These are phyloP conservation scores for Leptosphaerulina australis DNA, from an alignment of 2,329 filamentous ascomycete species.

Conservation along the genomic window DNA sequence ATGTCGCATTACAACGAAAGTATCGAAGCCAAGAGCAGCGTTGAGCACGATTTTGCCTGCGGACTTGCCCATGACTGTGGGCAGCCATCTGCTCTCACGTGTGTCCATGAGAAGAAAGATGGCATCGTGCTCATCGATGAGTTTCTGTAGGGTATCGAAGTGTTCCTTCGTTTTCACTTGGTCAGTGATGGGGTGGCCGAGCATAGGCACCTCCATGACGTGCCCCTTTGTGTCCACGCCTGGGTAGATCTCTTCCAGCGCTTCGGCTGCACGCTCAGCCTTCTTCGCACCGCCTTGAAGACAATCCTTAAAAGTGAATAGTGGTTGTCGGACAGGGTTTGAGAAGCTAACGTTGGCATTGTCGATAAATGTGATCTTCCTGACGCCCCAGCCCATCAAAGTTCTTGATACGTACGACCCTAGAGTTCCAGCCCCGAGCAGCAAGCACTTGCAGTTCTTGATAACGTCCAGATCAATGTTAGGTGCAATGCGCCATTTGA, in stretches of 20 bases:
- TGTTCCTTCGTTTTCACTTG: conserved; percentile 71
- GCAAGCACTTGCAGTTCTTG: conserved; percentile 85
- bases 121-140: conserved; percentile 86
- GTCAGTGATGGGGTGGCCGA: conserved; percentile 85
- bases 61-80: conserved; percentile 94
- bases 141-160: conserved; percentile 72
- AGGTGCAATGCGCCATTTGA: conserved; percentile 97
- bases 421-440: conserved; percentile 90
- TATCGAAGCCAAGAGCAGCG: conserved; percentile 93
- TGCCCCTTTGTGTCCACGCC: conserved; percentile 83
- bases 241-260: conserved; percentile 84
- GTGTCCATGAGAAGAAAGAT: conserved; percentile 98
- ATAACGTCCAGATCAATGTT: conserved; percentile 85
- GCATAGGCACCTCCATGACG: conserved; percentile 89
- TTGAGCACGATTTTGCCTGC: conserved; percentile 95
- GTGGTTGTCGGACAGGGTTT: conserved; percentile 91
- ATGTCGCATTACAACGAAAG: conserved; percentile 96
- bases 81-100: conserved; percentile 91
- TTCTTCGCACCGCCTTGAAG: conserved; percentile 83
- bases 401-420: conserved; percentile 93
- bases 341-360: conserved; percentile 93
- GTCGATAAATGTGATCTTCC: conserved; percentile 94
- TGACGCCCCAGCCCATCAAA: conserved; percentile 92
- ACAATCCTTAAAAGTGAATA: conserved; percentile 91
- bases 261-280: conserved; percentile 78